Evolutionary conservation across 148 eudicot species (phyloP), one percentile per base, ranked within the genome.

Genomic region (Persicaria maculosa): DNA sequence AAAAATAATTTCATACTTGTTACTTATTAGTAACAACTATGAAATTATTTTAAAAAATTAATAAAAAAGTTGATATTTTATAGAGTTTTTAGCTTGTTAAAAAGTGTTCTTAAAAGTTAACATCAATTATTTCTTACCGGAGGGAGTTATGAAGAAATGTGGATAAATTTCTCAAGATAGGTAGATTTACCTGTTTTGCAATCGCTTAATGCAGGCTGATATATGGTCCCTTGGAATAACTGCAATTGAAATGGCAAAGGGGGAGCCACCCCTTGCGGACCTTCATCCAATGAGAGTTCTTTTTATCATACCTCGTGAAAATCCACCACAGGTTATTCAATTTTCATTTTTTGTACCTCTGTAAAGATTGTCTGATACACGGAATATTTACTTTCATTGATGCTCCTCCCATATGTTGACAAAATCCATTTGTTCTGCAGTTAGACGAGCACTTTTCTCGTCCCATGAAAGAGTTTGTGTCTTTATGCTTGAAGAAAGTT

Each of bases 201-300:
- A 36, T 16, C 43, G 70, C 70, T 65, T 14, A 36, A 65, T 81
- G 77, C 89, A 94, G 98, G 98, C 97, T 58, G 98, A 94, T 87
- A 94, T 94, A 74, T 94, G 98, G 98, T 94, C 98, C 53, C 83
- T 91, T 69, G 98, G 98, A 54, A 91, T 94, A 71, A 94, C 98
- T 78, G 89, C 96, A 25, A 94, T 94, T 83, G 98, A 94, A 83
- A 94, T 94, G 92, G 98, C 98, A 11, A 94, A 91, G 78, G 98
- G 98, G 62, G 97, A 94, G 77, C 98, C 98, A 74, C 98, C 98
- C 67, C 93, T 91, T 47, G 90, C 98, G 50, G 98, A 94, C 83
- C 97, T 90, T 50, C 97, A 94, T 74, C 98, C 98, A 62, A 90
- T 94, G 98, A 91, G 98, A 85, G 98, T 94, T 79, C 97, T 94